Percentiles rank a stretch among this genome's conserved stretches.
Evolutionary conservation across 208 protist genomes (phyloP).

Genomic region (Leishmania aethiopica): DNA sequence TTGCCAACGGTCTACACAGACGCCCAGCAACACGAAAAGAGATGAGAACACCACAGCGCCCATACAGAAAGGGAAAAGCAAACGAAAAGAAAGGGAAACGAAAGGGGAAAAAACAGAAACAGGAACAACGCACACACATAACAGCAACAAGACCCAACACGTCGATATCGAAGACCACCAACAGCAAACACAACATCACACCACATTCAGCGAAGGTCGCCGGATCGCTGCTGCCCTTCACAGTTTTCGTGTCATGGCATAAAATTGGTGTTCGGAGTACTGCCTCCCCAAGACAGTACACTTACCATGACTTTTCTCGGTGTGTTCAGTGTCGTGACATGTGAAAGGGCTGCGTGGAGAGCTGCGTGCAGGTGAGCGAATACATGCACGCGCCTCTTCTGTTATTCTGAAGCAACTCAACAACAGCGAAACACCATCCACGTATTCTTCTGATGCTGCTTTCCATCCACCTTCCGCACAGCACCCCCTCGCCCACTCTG

Average conservation of each 20-base stretch:
- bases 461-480: neutral
- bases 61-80: neutral
- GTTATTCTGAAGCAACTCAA: neutral
- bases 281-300: conserved; percentile 7
- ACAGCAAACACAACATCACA: neutral
- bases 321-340: neutral
- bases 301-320: neutral
- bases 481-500: neutral
- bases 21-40: neutral
- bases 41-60: neutral
- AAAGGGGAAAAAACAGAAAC: neutral
- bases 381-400: neutral
- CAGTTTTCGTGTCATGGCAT: too few relatives aligned
- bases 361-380: neutral
- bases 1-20: neutral
- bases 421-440: neutral
- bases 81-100: neutral
- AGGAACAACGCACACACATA: neutral
- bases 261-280: neutral
- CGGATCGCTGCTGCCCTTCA: neutral
- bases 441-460: too few relatives aligned
- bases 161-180: neutral
- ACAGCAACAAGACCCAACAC: neutral
- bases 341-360: neutral
- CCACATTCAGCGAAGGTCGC: neutral